Conservation (phyloP, 2,329 filamentous ascomycete species). For the Verticillium alfalfae region DNA sequence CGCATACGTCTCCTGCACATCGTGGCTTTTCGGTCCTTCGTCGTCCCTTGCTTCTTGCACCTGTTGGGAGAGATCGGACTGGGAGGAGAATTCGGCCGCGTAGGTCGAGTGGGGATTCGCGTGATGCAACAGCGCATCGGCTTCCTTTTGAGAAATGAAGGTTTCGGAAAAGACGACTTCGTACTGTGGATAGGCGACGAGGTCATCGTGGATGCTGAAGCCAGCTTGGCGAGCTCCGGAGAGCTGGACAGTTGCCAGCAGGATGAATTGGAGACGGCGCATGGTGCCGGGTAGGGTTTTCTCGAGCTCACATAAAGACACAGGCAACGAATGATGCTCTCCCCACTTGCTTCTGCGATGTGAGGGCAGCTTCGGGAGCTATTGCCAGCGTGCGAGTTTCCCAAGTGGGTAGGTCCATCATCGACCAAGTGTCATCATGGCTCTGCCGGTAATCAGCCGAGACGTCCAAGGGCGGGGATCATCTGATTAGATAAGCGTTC, state of each 20-base stretch:
- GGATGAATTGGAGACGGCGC: constrained; percentile 41
- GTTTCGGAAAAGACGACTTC: constrained; percentile 71
- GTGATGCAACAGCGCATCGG: constrained; percentile 52
- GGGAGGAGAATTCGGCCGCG: constrained; percentile 31
- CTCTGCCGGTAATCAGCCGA: neutral
- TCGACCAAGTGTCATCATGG: constrained; percentile 12
- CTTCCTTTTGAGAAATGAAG: constrained; percentile 67
- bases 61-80: constrained; percentile 31
- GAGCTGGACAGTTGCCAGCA: constrained; percentile 41
- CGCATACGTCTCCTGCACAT: constrained; percentile 54
- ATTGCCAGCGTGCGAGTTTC: neutral
- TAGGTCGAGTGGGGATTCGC: constrained; percentile 27
- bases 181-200: constrained; percentile 86
- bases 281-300: constrained; percentile 30
- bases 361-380: neutral
- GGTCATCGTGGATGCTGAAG: constrained; percentile 85
- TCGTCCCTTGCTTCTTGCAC: constrained; percentile 27
- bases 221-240: constrained; percentile 40
- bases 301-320: constrained; percentile 21
- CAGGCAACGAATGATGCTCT: neutral
- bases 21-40: constrained; percentile 17
- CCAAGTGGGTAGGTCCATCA: neutral
- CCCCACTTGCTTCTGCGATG: neutral
- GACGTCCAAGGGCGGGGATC: neutral
- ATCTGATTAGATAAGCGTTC: neutral